Conservation (phyloP, 345 rosid species). For the Citrus hindsii region DNA sequence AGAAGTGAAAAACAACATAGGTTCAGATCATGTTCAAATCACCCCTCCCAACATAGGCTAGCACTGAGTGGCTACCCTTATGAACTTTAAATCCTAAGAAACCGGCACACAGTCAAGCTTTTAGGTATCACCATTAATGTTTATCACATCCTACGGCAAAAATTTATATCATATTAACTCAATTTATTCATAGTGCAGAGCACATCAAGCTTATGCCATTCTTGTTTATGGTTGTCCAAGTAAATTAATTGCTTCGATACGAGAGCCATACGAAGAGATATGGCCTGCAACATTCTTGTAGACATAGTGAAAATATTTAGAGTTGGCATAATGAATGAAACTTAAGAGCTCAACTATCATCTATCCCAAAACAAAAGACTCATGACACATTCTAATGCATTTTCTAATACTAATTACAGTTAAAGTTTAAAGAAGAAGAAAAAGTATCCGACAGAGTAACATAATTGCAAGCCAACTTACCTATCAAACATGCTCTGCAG, state of each 20-base stretch:
- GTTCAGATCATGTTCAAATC: not conserved
- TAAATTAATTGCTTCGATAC: not conserved
- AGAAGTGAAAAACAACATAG: not conserved
- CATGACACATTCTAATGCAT: not conserved
- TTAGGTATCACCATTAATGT: not conserved
- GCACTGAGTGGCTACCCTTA: not conserved
- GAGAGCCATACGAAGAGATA: not conserved
- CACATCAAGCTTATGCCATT: not conserved
- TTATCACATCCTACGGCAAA: not conserved
- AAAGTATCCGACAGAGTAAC: conserved; percentile 2
- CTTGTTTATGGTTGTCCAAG: not conserved
- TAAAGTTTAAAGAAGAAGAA: not conserved
- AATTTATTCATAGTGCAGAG: not conserved
- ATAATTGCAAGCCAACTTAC: conserved; percentile 37
- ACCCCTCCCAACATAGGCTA: not conserved
- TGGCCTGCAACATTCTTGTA: not conserved
- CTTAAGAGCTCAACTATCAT: not conserved
- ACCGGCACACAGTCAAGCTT: not conserved
- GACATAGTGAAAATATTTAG: not conserved
- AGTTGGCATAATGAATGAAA: not conserved
- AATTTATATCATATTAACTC: not conserved
- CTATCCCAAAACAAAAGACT: not conserved
- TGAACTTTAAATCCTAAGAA: not conserved
- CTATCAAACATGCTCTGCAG: conserved; percentile 99
- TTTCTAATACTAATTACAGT: not conserved